Evolutionary conservation across 441 rosid genomes (phyloP).

Genomic region (Erodium texanum): DNA sequence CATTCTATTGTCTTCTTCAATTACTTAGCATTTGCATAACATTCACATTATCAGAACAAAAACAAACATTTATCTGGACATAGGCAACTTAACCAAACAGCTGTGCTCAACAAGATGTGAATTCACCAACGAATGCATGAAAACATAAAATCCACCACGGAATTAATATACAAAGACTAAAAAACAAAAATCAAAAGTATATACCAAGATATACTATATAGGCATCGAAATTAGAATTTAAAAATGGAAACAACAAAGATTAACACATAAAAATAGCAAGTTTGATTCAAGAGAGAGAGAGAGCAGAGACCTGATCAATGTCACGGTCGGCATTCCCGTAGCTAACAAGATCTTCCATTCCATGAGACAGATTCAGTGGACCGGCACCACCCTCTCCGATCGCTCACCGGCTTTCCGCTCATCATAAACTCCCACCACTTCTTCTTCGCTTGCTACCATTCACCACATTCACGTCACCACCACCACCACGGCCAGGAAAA

Average conservation of each 20-base stretch:
- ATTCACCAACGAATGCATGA: too few species aligned
- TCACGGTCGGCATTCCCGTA: slow-evolving; percentile 75
- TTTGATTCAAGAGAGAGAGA: slow-evolving; percentile 12
- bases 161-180: too few species aligned
- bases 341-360: slow-evolving; percentile 98
- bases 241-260: too few species aligned
- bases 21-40: background rate
- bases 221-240: too few species aligned
- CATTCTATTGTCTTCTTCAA: background rate
- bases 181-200: too few species aligned
- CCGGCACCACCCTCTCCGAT: slow-evolving; percentile 69
- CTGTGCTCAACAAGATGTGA: too few species aligned
- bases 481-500: background rate
- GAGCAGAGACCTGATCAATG: slow-evolving; percentile 55
- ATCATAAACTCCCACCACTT: slow-evolving; percentile 31
- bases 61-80: background rate
- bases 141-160: too few species aligned
- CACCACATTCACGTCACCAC: background rate
- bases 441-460: background rate
- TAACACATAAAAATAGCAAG: too few species aligned
- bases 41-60: background rate
- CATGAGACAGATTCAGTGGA: slow-evolving; percentile 68
- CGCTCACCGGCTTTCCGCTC: slow-evolving; percentile 68
- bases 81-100: background rate
- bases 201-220: too few species aligned